Evolutionary conservation across 352 stramenopile genomes (phyloP), one percentile per base, ranked within the genome.

Genomic region (Pythium aquatile): DNA sequence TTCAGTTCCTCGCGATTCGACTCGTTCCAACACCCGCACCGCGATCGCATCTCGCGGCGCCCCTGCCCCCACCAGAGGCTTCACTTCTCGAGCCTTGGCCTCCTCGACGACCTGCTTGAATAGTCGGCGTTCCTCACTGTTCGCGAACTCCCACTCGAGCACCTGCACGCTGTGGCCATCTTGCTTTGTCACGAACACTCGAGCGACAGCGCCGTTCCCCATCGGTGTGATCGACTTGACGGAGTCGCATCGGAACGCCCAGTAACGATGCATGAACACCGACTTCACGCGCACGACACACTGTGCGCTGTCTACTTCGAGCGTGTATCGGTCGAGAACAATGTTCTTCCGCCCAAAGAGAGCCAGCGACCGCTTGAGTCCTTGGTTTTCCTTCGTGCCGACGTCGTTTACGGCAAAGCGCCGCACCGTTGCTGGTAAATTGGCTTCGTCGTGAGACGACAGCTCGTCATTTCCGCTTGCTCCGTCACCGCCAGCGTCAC

Each of bases 211-310:
- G 28, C 52, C 52, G 29, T 29, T 55, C 44, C 42, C 58, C 17
- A 61, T 20, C 9, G 28, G 32, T 24, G 49, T 52, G n/a, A 69
- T 51, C 2, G 63, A 64, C 33, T 73, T 72, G 3, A 95, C 78
- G 0, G 75, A 76, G 35, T 91, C 80, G 59, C 83, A 92, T 35
- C 83, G 84, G 58, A 93, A 93, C 30, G 79, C 86, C 78, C 82
- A 93, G 52, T 83, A 88, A 10, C 82, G 81, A 63, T 92, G 83
- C 81, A 90, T 90, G 55, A 93, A 91, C 6, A 95, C 83, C 3
- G 82, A 93, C 60, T 92, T 93, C 10, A 86, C 79, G 48, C 77
- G 81, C 32, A 93, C 81, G 16, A 93, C 75, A 29, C 79, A 78
- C 63, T 91, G 81, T 24, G 74, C 69, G 42, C 81, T 87, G 66